Evolutionary conservation across 306 rosid genomes (phyloP).

Genomic region (Citrullus mucosospermus): DNA sequence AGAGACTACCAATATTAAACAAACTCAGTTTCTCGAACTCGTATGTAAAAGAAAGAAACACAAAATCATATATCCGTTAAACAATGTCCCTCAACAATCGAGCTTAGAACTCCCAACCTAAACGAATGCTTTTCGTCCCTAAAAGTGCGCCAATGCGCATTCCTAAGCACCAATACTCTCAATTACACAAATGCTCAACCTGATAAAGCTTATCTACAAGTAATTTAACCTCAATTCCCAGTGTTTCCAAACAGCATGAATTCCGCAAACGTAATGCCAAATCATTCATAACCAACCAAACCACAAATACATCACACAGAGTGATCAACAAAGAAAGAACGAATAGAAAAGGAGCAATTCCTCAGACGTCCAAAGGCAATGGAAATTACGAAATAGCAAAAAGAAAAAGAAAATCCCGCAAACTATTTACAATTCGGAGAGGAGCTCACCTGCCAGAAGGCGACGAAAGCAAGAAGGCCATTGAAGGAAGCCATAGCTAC

Average conservation of each 20-base stretch:
- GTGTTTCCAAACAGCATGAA: not conserved
- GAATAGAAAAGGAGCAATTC: not conserved
- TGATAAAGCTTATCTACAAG: not conserved
- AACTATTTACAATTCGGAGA: not conserved
- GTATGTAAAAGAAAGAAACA: not conserved
- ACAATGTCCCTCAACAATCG: not conserved
- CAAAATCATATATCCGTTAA: not conserved
- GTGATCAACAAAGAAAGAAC: not conserved
- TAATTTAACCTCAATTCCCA: not conserved
- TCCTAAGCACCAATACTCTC: not conserved
- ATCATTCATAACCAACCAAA: not conserved
- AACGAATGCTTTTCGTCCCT: not conserved
- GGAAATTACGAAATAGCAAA: not conserved
- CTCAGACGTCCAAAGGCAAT: not conserved
- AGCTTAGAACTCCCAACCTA: not conserved
- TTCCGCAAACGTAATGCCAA: not conserved
- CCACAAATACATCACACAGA: not conserved
- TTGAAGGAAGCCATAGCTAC: slow-evolving; percentile 35
- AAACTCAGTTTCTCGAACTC: not conserved
- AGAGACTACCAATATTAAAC: not conserved
- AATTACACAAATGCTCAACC: not conserved
- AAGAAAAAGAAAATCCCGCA: not conserved
- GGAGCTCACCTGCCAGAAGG: slow-evolving; percentile 45
- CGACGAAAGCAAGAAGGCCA: slow-evolving; percentile 35
- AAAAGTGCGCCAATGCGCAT: not conserved